Evolutionary conservation across 2,329 filamentous ascomycete species (phyloP), one percentile per base, ranked within the genome.

Genomic region (Hymenoscyphus albidus): DNA sequence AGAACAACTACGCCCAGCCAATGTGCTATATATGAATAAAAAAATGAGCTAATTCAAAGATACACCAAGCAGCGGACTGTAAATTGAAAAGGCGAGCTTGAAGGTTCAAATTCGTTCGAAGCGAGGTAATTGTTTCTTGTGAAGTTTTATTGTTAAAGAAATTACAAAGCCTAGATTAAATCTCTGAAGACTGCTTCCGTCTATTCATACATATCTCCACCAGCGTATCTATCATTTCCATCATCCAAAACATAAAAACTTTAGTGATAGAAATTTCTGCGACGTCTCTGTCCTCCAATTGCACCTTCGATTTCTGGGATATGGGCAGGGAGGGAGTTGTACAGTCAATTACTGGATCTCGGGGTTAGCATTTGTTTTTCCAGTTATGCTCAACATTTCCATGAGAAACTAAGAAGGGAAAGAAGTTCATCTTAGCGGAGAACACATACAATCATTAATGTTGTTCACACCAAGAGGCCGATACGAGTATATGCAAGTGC

Each of bases 401-500:
- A 27, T 27, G 9, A 35, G 35, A 35, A 35, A 35, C 9, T 35
- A 35, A 35, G 6, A 6, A 7, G 35, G 35, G 9, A 10, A 35
- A 35, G 35, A 35, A 35, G 35, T 7, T 27, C 27, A 27, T 27
- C 27, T 27, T 35, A 35, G 35, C 35, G 3, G 35, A 35, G 35
- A 7, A 35, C 9, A 10, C 18, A 22, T 51, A 31, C 81, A 73
- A 16, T 76, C 66, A 59, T 81, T 80, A 68, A 81, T 76, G 62
- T 80, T 80, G 57, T 79, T 77, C 4, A 81, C 78, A 16, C 79
- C 80, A 5, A 81, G 40, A 81, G 69, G 38, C 77, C 79, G 67
- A 81, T 75, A 18, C 79, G 76, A 22, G 78, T 78, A 66, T 81
- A 81, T 1, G 78, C 78, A 57, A 74, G 73, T 1, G 79, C 76